Base-by-base conservation (phyloP, 306 rosid genomes). In the Senna siamea region DNA sequence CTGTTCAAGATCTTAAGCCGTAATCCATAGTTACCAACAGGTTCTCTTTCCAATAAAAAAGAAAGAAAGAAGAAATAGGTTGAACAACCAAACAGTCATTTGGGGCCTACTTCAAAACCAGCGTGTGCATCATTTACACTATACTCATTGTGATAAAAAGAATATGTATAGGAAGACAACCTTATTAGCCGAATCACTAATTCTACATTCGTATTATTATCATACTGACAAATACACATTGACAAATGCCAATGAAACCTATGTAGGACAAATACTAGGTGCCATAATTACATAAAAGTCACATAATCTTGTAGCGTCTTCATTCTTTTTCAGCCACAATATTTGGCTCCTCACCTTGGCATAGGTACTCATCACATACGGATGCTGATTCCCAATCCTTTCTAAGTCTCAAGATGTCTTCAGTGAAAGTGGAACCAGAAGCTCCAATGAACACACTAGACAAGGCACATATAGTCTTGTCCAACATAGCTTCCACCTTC, bases 401-500 rank as follows among this genome's bases (percentile, higher is more conserved):
- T 66, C 96, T 83, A 9, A 92, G 89, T 66, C 97, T 85, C 73
- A 88, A 77, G 70, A 92, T 92, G 75, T 92, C 97, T 79, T 87
- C 91, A 1, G 97, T 92, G 84, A 92, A 92, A 47, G 92, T 89
- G 66, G 96, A 92, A 75, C 96, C 93, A 53, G 97, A 75, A 38
- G 97, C 93, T 65, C 97, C 97, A 2, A 92, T 86, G 78, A 92
- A 92, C 18, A 87, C 92, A 23, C 79, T 86, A 6, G 97, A 81
- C 96, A 92, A 73, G 50, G 92, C 97, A 66, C 92, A 86, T 70
- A 92, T 87, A 13, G 96, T 89, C 85, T 89, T 92, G 82, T 92
- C 97, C 80, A 92, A 63, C 97, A 92, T 92, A 23, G 97, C 96
- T 86, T 92, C 97, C 56, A 89, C 97, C 97, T 91, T 73, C 76